These are phyloP conservation scores for Vitis riparia DNA, from an alignment of 164 flowering plant species.

Conservation along the genomic window DNA sequence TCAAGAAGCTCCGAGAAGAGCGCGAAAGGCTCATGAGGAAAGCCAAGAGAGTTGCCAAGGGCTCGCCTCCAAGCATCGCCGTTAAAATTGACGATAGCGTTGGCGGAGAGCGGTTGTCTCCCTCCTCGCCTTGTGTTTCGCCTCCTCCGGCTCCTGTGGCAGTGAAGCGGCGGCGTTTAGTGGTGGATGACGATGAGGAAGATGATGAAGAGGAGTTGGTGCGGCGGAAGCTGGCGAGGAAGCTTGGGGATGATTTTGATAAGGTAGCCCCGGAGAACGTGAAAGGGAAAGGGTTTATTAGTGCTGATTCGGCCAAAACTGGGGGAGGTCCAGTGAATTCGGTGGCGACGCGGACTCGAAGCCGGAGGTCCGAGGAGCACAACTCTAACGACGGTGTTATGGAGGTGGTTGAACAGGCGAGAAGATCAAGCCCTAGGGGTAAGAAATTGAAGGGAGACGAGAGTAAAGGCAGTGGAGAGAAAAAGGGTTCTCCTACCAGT, in stretches of 20 bases:
- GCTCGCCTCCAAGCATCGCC: too few species aligned
- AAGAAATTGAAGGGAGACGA: constrained; percentile 4
- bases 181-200: constrained; percentile 8
- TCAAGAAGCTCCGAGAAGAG: constrained; percentile 49
- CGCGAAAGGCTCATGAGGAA: constrained; percentile 30
- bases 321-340: background rate
- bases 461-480: background rate
- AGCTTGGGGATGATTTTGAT: constrained; percentile 47
- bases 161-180: constrained; percentile 31
- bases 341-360: constrained; percentile 19
- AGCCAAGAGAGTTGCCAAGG: background rate
- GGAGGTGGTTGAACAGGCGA: constrained; percentile 15
- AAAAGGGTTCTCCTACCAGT: background rate
- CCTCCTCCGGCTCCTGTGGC: constrained; percentile 55
- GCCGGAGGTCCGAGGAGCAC: constrained; percentile 9
- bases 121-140: constrained; percentile 13
- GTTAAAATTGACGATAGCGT: background rate
- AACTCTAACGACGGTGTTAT: background rate
- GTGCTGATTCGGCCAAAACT: background rate
- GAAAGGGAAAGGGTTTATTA: background rate
- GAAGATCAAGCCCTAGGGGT: background rate
- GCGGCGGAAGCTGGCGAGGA: constrained; percentile 37
- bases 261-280: constrained; percentile 27
- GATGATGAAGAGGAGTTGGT: constrained; percentile 7
- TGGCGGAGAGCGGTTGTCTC: background rate